Base-by-base conservation (phyloP, 2,329 filamentous ascomycete species). In the Neonectria magnoliae region DNA sequence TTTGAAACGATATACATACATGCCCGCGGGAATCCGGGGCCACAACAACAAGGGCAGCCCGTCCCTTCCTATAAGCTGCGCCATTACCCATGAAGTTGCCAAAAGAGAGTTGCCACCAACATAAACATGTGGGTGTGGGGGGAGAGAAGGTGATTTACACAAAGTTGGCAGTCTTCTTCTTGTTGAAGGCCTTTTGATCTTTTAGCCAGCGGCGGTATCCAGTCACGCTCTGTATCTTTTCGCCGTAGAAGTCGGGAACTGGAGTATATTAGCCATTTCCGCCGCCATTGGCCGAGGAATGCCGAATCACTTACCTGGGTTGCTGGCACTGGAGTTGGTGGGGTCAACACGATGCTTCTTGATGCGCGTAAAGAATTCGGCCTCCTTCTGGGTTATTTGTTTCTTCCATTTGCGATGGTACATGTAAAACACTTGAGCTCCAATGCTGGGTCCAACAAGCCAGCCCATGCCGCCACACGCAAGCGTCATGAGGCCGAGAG, bases 211-310 rank as follows among this genome's bases (percentile, higher is more conserved):
- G 91, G 75, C 96, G 86, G 80, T 98, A 99, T 51, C 93, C 94
- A 58, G 90, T 86, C 22, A 98, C 93, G 74, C 94, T 97, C 56
- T 92, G 93, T 74, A 99, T 97, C 86, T 98, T 98, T 83, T 99
- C 96, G 74, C 96, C 96, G 76, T 99, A 99, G 81, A 97, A 99
- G 78, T 99, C 96, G 47, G 95, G 94, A 1, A 97, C 93, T 86
- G 57, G 3, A 51, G n/a, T 8, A 31, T 5, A 57, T 77, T 64
- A 77, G 72, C 18, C 51, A 44, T 38, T 27, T n/a, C 20, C 10
- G 33, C 29, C 20, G 2, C 10, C 8, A 31, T 51, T 52, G 18
- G 4, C 29, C n/a, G 6, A 22, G 14, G 41, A 14, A 25, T 44
- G 52, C 25, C 42, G 38, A 33, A 18, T 41, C 33, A 76, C 82